Percentiles rank a stretch among this genome's conserved stretches.
These are phyloP conservation scores for Mrakia frigida DNA, from an alignment of 768 basidiomycete species.

Conservation along the genomic window DNA sequence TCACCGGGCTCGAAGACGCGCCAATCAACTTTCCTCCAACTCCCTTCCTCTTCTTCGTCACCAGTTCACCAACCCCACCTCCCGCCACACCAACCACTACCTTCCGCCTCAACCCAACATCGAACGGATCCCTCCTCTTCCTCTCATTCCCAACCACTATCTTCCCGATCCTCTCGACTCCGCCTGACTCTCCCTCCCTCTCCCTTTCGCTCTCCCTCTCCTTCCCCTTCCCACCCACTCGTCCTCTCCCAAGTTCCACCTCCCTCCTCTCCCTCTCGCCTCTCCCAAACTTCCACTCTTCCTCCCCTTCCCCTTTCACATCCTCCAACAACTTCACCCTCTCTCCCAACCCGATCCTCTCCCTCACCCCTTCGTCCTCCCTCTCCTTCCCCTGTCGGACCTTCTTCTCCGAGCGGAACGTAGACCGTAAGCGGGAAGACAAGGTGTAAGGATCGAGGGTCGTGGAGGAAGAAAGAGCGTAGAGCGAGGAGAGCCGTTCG, in stretches of 20 bases:
- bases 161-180: constrained; percentile 25
- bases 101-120: not conserved
- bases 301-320: constrained; percentile 46
- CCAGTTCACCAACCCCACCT: not conserved
- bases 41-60: not conserved
- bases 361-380: constrained; percentile 66
- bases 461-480: constrained; percentile 2
- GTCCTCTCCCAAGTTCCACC: constrained; percentile 53
- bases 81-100: not conserved
- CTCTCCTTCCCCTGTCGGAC: constrained; percentile 61
- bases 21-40: not conserved
- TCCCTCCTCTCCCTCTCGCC: constrained; percentile 21
- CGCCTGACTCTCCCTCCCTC: not conserved
- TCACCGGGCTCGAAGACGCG: not conserved
- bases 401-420: constrained; percentile 83
- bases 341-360: constrained; percentile 69
- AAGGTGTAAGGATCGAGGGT: constrained; percentile 74
- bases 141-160: constrained; percentile 26
- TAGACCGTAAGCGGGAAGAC: constrained; percentile 66
- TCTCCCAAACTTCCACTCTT: constrained; percentile 54
- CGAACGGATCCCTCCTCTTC: constrained; percentile 29
- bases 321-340: constrained; percentile 55
- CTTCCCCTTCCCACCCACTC: constrained; percentile 54
- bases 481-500: not conserved
- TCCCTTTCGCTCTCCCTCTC: not conserved